A percentile compares a stretch with the other conserved stretches of the same genome.
These are phyloP conservation scores for Oleoguttula mirabilis DNA, from an alignment of 495 filamentous ascomycete genomes.

Conservation along the genomic window DNA sequence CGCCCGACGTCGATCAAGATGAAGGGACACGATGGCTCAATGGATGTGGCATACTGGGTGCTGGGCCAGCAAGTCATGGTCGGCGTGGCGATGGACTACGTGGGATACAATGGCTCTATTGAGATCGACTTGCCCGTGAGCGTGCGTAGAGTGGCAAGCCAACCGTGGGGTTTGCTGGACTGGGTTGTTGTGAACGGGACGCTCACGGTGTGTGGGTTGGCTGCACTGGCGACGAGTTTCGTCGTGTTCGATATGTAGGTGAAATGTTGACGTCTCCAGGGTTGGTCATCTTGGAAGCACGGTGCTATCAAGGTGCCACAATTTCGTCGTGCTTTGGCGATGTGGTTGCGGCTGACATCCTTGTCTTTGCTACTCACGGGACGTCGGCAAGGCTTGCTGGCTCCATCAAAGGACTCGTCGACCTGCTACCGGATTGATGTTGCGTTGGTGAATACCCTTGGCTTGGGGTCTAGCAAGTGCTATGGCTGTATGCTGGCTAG, in stretches of 20 bases:
- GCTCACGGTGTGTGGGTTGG: conserved; percentile 5
- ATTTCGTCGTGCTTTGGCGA: no score
- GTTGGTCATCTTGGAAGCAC: no score
- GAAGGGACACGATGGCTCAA: neutral
- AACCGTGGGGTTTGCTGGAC: conserved; percentile 10
- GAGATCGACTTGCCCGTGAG: conserved; percentile 3
- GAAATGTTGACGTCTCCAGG: no score
- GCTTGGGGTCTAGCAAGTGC: no score
- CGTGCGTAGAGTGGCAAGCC: neutral
- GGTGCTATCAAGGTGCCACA: no score
- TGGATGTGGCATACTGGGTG: conserved; percentile 16
- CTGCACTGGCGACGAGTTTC: conserved; percentile 7
- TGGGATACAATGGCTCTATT: neutral
- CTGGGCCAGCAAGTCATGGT: conserved; percentile 4
- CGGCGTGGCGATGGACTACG: conserved; percentile 12
- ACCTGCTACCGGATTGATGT: no score
- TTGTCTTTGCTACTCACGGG: no score
- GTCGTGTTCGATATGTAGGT: conserved; percentile 7
- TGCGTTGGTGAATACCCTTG: no score
- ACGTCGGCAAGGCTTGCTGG: no score
- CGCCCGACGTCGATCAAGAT: neutral
- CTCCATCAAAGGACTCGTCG: no score
- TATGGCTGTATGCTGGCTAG: no score
- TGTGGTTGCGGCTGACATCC: no score
- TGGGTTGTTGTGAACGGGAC: conserved; percentile 6